phyloP scores from a whole-genome alignment of 2,329 filamentous ascomycete genomes.

The Hymenotorrendiella dingleyae region DNA sequence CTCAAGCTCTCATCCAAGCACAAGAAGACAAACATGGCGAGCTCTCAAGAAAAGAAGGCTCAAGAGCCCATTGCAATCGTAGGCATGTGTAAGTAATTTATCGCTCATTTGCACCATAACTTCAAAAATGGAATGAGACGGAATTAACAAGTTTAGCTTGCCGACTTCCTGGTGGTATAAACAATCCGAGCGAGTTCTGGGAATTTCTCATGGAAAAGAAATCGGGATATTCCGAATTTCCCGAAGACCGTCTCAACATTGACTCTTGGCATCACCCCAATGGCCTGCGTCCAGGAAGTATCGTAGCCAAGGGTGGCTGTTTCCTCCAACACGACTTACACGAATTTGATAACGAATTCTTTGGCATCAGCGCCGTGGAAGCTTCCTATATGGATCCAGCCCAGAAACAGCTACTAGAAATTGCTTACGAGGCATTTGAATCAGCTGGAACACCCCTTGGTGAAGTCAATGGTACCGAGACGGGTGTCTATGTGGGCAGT shows the following conservation, averaged over 20 bases:
- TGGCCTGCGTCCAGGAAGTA: constrained; percentile 35
- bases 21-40: too few relatives aligned
- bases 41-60: too few relatives aligned
- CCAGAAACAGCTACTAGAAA: constrained; percentile 13
- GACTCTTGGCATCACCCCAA: constrained; percentile 43
- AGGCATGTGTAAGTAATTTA: too few relatives aligned
- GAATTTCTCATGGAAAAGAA: constrained; percentile 38
- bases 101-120: too few relatives aligned
- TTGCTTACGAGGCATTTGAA: constrained; percentile 23
- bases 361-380: constrained; percentile 19
- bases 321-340: constrained; percentile 31
- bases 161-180: constrained; percentile 34
- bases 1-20: too few relatives aligned
- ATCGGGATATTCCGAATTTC: constrained; percentile 37
- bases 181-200: constrained; percentile 41
- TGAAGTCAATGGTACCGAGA: constrained; percentile 12
- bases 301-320: constrained; percentile 25
- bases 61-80: too few relatives aligned
- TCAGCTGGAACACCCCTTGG: constrained; percentile 1
- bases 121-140: too few relatives aligned
- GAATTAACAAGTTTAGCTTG: constrained; percentile 34
- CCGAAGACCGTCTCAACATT: constrained; percentile 38
- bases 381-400: constrained; percentile 20
- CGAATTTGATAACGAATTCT: constrained; percentile 33
- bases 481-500: constrained; percentile 29